Base-by-base conservation (phyloP, 140 eudicot genomes). In the Anethum foeniculum region DNA sequence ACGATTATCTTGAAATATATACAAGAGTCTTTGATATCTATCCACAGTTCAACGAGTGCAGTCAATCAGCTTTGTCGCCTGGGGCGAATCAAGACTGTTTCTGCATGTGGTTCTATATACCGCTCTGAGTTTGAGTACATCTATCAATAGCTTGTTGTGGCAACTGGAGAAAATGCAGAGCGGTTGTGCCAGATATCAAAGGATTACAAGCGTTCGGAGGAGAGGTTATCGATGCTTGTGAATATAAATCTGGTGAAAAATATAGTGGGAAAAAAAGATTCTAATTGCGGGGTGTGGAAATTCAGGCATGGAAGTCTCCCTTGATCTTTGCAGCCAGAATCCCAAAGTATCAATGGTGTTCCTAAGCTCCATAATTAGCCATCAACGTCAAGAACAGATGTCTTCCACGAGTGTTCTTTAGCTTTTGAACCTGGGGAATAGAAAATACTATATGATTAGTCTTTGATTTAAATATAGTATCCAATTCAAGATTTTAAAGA, bases 251-350 rank as follows among this genome's bases (percentile, higher is more conserved):
- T 49, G 97, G 97, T 19, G 88, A 86, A 74, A 84, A 80, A 12
- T 94, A 80, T 86, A 32, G 13, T 18, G 97, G 93, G 4, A 88
- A 90, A 86, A 89, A 83, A 83, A 32, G 0, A 97, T 94, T 71
- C 88, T 94, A 39, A 96, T 90, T 38, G 97, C 90, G 39, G 97
- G 97, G 0, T 92, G 98, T 77, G 99, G 98, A 1, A 94, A 94
- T 79, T 94, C 97, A 14, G 99, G 97, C 82, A 92, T 94, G 99
- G 99, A 94, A 78, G 90, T 94, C 81, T 90, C 95, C n/a, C 97
- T 92, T 75, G 99, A 94, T 84, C 97, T 90, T 30, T 80, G 71
- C 28, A 95, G 91, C 88, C 91, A 90, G 80, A 85, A 88, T 79
- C 96, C 97, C 0, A 80, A 82, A 68, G 92, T 97, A 5, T 86